phyloP scores from a whole-genome alignment of 2,329 filamentous ascomycete genomes.

The Coleophoma eucalyptorum region DNA sequence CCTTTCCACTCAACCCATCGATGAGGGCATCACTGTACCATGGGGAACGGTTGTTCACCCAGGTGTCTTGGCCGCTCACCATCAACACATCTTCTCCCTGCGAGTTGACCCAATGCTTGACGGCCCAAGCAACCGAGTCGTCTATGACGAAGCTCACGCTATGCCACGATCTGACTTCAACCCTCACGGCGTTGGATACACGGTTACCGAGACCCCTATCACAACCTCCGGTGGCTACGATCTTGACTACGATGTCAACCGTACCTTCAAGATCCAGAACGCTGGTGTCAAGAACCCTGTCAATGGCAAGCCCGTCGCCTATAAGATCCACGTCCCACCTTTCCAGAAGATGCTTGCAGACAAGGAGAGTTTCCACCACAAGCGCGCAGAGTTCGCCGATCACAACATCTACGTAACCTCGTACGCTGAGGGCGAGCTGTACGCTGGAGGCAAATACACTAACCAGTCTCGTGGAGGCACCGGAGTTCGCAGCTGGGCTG shows the following conservation, averaged over 20 bases:
- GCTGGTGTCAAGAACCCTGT: conserved; percentile 45
- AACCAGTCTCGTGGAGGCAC: conserved; percentile 51
- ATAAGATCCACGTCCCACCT: conserved; percentile 51
- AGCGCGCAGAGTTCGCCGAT: conserved; percentile 49
- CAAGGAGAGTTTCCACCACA: conserved; percentile 40
- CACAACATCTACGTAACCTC: conserved; percentile 52
- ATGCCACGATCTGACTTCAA: conserved; percentile 54
- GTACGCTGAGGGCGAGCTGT: conserved; percentile 49
- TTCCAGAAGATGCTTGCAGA: conserved; percentile 55
- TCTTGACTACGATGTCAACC: conserved; percentile 41
- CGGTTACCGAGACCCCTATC: conserved; percentile 41
- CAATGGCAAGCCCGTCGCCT: conserved; percentile 49
- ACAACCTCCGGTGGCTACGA: conserved; percentile 42
- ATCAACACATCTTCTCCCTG: conserved; percentile 74
- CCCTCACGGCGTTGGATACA: conserved; percentile 48
- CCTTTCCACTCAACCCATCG: conserved; percentile 63
- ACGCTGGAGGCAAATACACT: conserved; percentile 50
- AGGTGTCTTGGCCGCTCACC: conserved; percentile 64
- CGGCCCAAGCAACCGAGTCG: conserved; percentile 49
- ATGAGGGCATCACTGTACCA: conserved; percentile 58
- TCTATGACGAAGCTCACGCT: conserved; percentile 55
- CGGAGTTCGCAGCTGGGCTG: conserved; percentile 50
- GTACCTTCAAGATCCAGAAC: conserved; percentile 57
- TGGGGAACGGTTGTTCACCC: conserved; percentile 68
- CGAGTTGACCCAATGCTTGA: conserved; percentile 60